Base-by-base conservation (phyloP, 495 filamentous ascomycete genomes). In the Neurospora sp. region DNA sequence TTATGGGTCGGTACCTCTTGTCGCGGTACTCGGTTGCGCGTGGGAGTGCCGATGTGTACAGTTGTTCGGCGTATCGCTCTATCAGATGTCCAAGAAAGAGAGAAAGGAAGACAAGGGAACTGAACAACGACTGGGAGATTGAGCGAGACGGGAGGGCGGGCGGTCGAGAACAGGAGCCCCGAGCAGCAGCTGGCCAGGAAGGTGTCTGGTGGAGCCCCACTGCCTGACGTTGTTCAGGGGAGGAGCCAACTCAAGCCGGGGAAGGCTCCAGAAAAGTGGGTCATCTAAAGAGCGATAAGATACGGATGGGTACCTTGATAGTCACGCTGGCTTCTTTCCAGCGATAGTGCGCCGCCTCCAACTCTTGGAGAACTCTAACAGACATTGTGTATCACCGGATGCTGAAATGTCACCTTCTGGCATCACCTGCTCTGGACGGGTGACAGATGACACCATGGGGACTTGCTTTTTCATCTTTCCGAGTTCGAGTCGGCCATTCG, bases 201-300 rank as follows among this genome's bases (percentile, higher is more conserved):
- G 68, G 68, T 69, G 68, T 69, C 68, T 41, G n/a, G 39, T 69
- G 35, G n/a, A 69, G n/a, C 35, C 35, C 35, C 68, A 69, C 68
- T 37, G 68, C 35, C 35, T 69, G 35, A 37, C 68, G 31, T 40
- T 37, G 35, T 39, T 69, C 48, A 59, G 48, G 40, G 11, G 48
- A 59, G 48, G 22, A 61, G 53, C 70, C 20, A 71, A 44, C 69
- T 14, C 37, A 18, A 53, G 40, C 22, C 16, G 40, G 39, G 69
- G 37, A 66, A 66, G 31, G 53, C 14, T 66, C 53, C 53, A 66
- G 6, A 66, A 18, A 3, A 16, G 22, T 66, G 53, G 53, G 14
- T 35, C 14, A 0, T 18, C 7, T 4, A 35, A 8, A 35, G 53
- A 10, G 12, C 14, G 12, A 66, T 66, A 18, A 66, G 53, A 35